Base-by-base conservation (phyloP, 2,329 filamentous ascomycete species). In the Penicillium brevicompactum region DNA sequence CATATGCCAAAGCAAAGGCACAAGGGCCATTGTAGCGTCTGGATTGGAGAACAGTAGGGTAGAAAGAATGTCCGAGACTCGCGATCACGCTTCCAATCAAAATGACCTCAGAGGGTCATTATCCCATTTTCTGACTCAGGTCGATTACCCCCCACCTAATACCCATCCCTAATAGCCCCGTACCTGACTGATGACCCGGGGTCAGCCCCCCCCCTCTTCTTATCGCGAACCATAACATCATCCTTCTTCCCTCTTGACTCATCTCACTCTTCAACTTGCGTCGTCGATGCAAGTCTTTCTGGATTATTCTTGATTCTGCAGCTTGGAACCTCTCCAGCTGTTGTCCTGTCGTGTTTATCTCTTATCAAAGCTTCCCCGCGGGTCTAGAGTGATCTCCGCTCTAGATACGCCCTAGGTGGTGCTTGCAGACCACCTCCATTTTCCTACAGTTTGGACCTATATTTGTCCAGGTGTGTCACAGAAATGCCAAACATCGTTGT, bases 331-430 rank as follows among this genome's bases (percentile, higher is more conserved):
- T 50, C 22, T 56, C 56, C 53, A 68, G 66, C 59, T 60, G 45
- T 63, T 63, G 60, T 62, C 62, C 45, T 64, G 51, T 60, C 59
- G 47, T 45, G 55, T 52, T 59, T 61, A 64, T 63, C 64, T 53
- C 59, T 60, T 63, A 61, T 64, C 58, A 57, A 60, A 65, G 59
- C 65, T 63, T 66, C 63, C 64, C 59, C 59, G 67, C 64, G 63
- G 66, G 62, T 69, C 64, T 55, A 61, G 58, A 56, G 62, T 57
- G 52, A 56, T 55, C 53, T 62, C 61, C 64, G 60, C 62, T 67
- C 61, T 56, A 61, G 66, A 64, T 69, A 66, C 62, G 60, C 53
- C 49, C 49, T 18, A 14, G 22, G 51, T 52, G 50, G 50, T 53
- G 27, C 5, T 41, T 46, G 2, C 45, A 32, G 13, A 18, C 49